Evolutionary conservation across 768 basidiomycete species (phyloP).

Genomic region (Mycena indigotica): DNA sequence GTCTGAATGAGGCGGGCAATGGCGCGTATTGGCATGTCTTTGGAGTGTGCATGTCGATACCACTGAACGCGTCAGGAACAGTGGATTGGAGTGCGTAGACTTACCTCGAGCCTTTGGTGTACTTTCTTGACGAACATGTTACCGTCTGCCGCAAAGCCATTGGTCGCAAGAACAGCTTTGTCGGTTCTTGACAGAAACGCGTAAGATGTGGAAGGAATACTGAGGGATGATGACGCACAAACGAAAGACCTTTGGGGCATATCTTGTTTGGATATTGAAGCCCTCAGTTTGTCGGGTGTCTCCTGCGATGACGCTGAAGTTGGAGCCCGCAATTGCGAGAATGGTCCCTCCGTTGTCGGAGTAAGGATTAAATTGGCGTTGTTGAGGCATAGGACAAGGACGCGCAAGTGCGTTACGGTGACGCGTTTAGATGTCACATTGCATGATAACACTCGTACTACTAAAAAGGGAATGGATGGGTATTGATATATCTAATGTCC

Average conservation of each 20-base stretch:
- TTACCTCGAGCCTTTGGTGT: constrained; percentile 90
- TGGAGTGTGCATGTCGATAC: constrained; percentile 96
- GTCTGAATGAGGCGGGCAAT: constrained; percentile 99
- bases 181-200: constrained; percentile 64
- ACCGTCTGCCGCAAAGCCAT: constrained; percentile 96
- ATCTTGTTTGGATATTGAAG: constrained; percentile 97
- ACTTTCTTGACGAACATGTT: constrained; percentile 98
- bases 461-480: background rate
- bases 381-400: constrained; percentile 35
- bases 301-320: constrained; percentile 93
- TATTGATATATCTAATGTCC: constrained; percentile 1
- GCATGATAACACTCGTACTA: background rate
- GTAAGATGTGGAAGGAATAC: constrained; percentile 7
- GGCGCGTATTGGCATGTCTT: constrained; percentile 94
- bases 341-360: constrained; percentile 94
- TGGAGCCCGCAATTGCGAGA: constrained; percentile 90
- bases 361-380: constrained; percentile 84
- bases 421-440: background rate
- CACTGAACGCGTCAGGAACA: constrained; percentile 54
- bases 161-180: constrained; percentile 90
- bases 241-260: constrained; percentile 93
- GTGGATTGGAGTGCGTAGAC: constrained; percentile 27
- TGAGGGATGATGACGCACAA: constrained; percentile 57
- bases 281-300: constrained; percentile 97
- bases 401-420: background rate